Conservation (phyloP, 495 filamentous ascomycete species). For the Annulohypoxylon maeteangense region DNA sequence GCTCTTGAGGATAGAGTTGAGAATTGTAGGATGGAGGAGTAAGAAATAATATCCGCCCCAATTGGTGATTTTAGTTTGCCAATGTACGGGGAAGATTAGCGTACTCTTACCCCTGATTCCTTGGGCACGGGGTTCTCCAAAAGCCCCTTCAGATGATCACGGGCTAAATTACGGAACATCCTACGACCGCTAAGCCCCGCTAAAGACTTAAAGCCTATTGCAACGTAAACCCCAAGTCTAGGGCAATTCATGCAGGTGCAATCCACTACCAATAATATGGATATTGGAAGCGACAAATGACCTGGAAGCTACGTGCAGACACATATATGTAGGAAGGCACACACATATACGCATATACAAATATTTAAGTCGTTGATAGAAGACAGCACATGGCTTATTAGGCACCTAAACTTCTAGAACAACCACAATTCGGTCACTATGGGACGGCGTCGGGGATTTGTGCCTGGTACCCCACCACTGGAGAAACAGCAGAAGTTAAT, state of each 20-base stretch:
- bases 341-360: background rate
- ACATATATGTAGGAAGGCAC: background rate
- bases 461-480: background rate
- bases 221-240: background rate
- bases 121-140: background rate
- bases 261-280: background rate
- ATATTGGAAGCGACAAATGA: background rate
- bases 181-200: slow-evolving; percentile 2
- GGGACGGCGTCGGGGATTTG: background rate
- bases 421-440: background rate
- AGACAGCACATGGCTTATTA: background rate
- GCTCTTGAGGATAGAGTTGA: background rate
- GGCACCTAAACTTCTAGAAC: background rate
- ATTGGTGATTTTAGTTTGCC: background rate
- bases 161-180: background rate
- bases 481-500: background rate
- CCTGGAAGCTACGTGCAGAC: background rate
- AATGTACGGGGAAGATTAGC: background rate
- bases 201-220: slow-evolving; percentile 1
- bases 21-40: background rate
- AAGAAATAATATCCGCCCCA: background rate
- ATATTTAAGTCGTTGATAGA: background rate
- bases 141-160: background rate
- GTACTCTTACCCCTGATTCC: background rate
- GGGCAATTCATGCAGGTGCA: background rate